A percentile compares a stretch with the other conserved stretches of the same genome.
These are phyloP conservation scores for Tetragonia tetragonoides DNA, from an alignment of 148 eudicot genomes.

Conservation along the genomic window DNA sequence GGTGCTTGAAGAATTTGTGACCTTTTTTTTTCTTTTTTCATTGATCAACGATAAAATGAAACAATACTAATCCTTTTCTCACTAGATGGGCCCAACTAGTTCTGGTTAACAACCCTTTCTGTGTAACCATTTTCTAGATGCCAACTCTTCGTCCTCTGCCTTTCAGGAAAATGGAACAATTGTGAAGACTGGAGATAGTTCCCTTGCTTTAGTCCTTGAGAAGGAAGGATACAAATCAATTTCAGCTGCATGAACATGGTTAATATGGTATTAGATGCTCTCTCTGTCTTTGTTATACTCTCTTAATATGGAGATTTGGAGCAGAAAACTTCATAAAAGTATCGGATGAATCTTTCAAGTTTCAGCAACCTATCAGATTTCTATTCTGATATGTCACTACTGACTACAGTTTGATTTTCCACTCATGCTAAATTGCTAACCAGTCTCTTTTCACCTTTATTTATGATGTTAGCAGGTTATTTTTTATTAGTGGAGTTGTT, in stretches of 20 bases:
- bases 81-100: not conserved
- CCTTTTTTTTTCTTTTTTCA: not conserved
- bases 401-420: not conserved
- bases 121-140: not conserved
- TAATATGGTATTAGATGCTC: slow-evolving; percentile 20
- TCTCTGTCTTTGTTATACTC: not conserved
- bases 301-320: not conserved
- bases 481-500: too few relatives aligned
- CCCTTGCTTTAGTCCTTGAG: slow-evolving; percentile 81
- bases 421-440: not conserved
- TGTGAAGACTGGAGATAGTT: slow-evolving; percentile 78
- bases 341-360: not conserved
- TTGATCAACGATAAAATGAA: not conserved
- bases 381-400: too few relatives aligned
- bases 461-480: not conserved
- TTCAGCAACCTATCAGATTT: not conserved
- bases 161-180: slow-evolving; percentile 83
- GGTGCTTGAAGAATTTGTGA: not conserved
- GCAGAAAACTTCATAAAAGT: not conserved
- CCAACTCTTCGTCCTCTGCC: not conserved
- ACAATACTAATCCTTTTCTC: not conserved
- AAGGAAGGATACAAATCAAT: slow-evolving; percentile 85
- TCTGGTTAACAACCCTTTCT: not conserved
- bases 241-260: slow-evolving; percentile 35
- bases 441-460: not conserved